Base-by-base conservation (phyloP, 2,329 filamentous ascomycete genomes). In the Aaosphaeria pasadenensis region DNA sequence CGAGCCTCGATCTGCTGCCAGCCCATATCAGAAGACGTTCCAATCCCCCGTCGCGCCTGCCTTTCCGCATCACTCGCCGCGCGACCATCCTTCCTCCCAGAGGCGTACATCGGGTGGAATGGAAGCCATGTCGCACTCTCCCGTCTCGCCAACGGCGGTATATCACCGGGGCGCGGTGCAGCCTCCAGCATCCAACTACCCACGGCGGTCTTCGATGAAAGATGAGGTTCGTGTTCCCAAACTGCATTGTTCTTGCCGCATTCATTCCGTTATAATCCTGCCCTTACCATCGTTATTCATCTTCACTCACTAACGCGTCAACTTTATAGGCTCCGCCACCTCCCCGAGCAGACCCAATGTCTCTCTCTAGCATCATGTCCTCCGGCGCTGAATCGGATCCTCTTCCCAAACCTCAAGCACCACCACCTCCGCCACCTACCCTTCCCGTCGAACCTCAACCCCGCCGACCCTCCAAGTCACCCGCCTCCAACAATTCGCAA, bases 321-420 rank as follows among this genome's bases (percentile, higher is more conserved):
- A 24, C 17, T 24, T 24, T 24, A 49, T 48, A 64, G 64, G 53
- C 58, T 33, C 68, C 91, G 83, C 89, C 86, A 45, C 82, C 87
- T 82, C 87, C 87, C 43, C 81, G 86, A 1, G 86, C 87, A 49
- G 88, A 95, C 67, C 88, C 91, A 45, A 96, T 96, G 91, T 94
- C 91, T 5, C 94, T 97, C 64, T 94, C 90, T 56, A 96, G 91
- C 67, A 95, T 97, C 50, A 85, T 97, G 39, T 92, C 90, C 11
- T 92, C 90, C 4, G 91, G 83, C 57, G 80, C 88, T 47, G 86
- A 90, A 47, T 84, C 87, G 45, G 78, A 82, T 11, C 70, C 69
- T 43, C 63, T 54, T 36, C 75, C 78, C 6, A 79, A 74, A 56
- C 66, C 73, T 9, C 75, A 74, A 39, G 75, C 73, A 39, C 67